A percentile compares a stretch with the other conserved stretches of the same genome.
Conservation (phyloP, 768 basidiomycete species). For the Piloderma croceum region DNA sequence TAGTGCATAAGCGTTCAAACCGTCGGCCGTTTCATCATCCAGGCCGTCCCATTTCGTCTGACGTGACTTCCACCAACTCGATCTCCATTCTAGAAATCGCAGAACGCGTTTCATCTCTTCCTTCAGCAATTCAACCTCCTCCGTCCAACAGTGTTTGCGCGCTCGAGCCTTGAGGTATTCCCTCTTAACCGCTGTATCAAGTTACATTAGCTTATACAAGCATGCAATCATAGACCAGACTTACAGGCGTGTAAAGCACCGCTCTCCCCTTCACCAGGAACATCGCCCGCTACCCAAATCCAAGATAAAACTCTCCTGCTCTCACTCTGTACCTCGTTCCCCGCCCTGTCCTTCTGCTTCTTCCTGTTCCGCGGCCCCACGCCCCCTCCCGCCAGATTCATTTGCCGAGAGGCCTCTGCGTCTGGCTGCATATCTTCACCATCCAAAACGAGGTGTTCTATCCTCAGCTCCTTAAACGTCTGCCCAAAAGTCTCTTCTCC, state of each 20-base stretch:
- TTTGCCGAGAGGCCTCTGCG: no score
- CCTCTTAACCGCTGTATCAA: conserved; percentile 6
- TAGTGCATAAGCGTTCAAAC: no score
- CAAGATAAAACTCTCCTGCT: conserved; percentile 7
- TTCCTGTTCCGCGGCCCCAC: no score
- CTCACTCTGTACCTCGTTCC: no score
- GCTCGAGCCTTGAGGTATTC: conserved; percentile 8
- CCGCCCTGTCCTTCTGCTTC: no score
- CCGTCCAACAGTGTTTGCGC: conserved; percentile 6
- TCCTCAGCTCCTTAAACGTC: no score
- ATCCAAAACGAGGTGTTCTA: no score
- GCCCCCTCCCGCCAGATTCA: no score
- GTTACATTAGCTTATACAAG: neutral
- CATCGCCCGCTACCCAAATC: conserved; percentile 8
- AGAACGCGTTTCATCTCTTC: conserved; percentile 17
- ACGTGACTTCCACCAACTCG: conserved; percentile 4
- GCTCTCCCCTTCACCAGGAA: neutral
- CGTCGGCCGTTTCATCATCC: no score
- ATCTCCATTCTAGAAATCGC: conserved; percentile 8
- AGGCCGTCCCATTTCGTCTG: no score
- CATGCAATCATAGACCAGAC: neutral
- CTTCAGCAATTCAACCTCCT: conserved; percentile 7
- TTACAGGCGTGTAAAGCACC: conserved; percentile 4
- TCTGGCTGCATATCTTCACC: no score
- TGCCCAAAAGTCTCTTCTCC: no score